Conservation (phyloP, 805 yeast species). For the Nadsonia fulvescens region DNA sequence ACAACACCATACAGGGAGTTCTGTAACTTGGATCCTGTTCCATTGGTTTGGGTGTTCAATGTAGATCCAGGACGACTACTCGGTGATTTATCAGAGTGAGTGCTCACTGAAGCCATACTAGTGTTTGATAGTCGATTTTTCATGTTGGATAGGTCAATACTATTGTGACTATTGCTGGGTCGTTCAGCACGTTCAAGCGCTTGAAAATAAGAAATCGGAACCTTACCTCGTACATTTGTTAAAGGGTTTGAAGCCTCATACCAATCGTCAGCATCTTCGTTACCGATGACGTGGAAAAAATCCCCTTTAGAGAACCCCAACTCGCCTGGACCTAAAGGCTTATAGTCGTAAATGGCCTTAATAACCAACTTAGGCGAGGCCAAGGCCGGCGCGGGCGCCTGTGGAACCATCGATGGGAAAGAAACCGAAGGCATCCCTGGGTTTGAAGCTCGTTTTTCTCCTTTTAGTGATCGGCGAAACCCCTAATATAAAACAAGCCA, state of each 20-base stretch:
- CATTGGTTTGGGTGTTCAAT: no score
- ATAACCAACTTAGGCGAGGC: conserved; percentile 66
- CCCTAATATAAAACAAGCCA: no score
- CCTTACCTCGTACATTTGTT: conserved; percentile 62
- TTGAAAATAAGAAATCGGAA: conserved; percentile 73
- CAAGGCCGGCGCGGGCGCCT: conserved; percentile 15
- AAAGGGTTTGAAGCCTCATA: conserved; percentile 81
- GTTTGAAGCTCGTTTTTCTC: conserved; percentile 18
- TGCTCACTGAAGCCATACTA: background rate
- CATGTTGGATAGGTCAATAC: no score
- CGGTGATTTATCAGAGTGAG: background rate
- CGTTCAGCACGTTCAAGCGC: no score
- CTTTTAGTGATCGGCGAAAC: conserved; percentile 18
- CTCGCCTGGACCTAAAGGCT: conserved; percentile 67
- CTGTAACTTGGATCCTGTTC: no score
- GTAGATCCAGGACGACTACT: background rate
- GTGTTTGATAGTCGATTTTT: background rate
- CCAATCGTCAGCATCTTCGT: conserved; percentile 47
- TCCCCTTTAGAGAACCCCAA: conserved; percentile 67
- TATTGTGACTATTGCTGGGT: no score
- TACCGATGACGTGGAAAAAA: conserved; percentile 63
- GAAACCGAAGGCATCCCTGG: conserved; percentile 9
- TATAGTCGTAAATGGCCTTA: conserved; percentile 61
- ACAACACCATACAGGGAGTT: conserved; percentile 75
- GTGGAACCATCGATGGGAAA: conserved; percentile 7